phyloP scores from a whole-genome alignment of 768 basidiomycete genomes.

The Suillus bovinus region DNA sequence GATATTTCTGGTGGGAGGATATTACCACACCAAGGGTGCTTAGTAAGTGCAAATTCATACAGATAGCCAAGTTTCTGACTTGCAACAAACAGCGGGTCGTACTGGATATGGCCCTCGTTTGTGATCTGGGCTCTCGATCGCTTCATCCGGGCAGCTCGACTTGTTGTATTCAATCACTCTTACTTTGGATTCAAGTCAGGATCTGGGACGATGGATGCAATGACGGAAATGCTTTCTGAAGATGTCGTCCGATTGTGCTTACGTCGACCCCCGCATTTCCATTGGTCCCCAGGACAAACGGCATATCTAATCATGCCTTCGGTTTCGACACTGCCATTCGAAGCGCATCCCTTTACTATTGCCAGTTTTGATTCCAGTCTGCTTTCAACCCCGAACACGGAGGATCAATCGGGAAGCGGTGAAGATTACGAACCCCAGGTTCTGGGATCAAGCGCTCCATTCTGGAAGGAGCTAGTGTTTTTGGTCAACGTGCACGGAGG shows the following conservation, averaged over 20 bases:
- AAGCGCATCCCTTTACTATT: slow-evolving; percentile 59
- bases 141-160: slow-evolving; percentile 42
- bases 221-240: slow-evolving; percentile 41
- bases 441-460: slow-evolving; percentile 2
- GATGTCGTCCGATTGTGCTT: slow-evolving; percentile 45
- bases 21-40: slow-evolving; percentile 40
- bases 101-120: slow-evolving; percentile 51
- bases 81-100: slow-evolving; percentile 19
- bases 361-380: slow-evolving; percentile 32
- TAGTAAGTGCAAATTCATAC: slow-evolving; percentile 29
- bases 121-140: slow-evolving; percentile 57
- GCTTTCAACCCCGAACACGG: not conserved
- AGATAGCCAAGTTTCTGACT: slow-evolving; percentile 11
- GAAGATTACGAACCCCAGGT: not conserved
- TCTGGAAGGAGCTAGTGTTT: slow-evolving; percentile 45
- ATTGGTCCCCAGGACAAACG: slow-evolving; percentile 49
- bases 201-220: slow-evolving; percentile 31
- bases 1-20: slow-evolving; percentile 36
- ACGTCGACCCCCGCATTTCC: slow-evolving; percentile 42
- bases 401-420: slow-evolving; percentile 12
- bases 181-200: slow-evolving; percentile 31
- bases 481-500: slow-evolving; percentile 54
- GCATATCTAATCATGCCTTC: slow-evolving; percentile 46
- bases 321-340: slow-evolving; percentile 39
- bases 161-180: slow-evolving; percentile 42